These are phyloP conservation scores for Tremella fuciformis DNA, from an alignment of 768 basidiomycete species.

Conservation along the genomic window DNA sequence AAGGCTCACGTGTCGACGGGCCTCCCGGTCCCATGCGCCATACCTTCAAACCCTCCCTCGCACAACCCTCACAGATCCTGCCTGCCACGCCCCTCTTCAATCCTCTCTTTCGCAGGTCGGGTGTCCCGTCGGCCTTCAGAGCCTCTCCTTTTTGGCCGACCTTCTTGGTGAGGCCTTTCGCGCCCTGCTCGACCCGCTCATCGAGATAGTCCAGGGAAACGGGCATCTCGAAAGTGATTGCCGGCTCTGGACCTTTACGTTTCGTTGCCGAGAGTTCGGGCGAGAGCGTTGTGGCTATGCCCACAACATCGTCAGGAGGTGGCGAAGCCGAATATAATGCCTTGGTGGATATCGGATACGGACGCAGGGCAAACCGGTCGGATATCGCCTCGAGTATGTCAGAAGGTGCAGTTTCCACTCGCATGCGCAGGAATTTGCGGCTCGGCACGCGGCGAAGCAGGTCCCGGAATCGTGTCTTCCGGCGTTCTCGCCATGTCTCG, in stretches of 20 bases:
- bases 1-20: slow-evolving; percentile 36
- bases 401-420: slow-evolving; percentile 17
- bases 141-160: slow-evolving; percentile 17
- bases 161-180: slow-evolving; percentile 11
- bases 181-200: slow-evolving; percentile 36
- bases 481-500: slow-evolving; percentile 6
- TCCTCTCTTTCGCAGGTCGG: slow-evolving; percentile 15
- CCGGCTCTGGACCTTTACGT: slow-evolving; percentile 14
- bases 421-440: slow-evolving; percentile 28
- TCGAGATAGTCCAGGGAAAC: slow-evolving; percentile 40
- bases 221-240: slow-evolving; percentile 44
- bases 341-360: slow-evolving; percentile 39
- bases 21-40: slow-evolving; percentile 44
- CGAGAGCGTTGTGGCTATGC: background rate
- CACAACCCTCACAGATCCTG: slow-evolving; percentile 41
- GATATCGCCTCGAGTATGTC: slow-evolving; percentile 34
- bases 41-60: slow-evolving; percentile 23
- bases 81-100: slow-evolving; percentile 21
- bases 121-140: slow-evolving; percentile 12
- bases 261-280: slow-evolving; percentile 12
- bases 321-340: slow-evolving; percentile 24
- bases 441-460: slow-evolving; percentile 24
- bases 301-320: slow-evolving; percentile 26
- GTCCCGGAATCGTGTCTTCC: slow-evolving; percentile 15
- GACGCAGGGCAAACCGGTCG: slow-evolving; percentile 39